Percentiles rank a stretch among this genome's conserved stretches.
phyloP scores from a whole-genome alignment of 129 eudicot genomes.

The Daucus carota region DNA sequence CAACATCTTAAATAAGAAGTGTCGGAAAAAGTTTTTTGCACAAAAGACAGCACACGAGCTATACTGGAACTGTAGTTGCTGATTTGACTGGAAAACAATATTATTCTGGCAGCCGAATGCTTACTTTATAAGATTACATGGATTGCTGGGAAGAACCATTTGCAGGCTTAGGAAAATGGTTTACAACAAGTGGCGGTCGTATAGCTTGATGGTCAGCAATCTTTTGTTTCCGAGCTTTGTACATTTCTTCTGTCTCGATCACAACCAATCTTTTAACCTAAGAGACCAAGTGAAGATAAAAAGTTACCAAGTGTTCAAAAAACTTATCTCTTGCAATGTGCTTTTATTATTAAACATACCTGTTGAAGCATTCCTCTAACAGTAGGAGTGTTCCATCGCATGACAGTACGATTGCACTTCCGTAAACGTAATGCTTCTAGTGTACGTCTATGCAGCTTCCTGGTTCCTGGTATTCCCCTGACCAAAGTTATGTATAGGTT shows the following conservation, averaged over 20 bases:
- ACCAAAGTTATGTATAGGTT: slow-evolving; percentile 73
- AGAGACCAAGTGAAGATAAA: neutral
- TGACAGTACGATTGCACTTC: slow-evolving; percentile 75
- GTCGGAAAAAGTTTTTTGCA: neutral
- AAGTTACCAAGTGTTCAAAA: neutral
- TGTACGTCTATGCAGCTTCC: slow-evolving; percentile 78
- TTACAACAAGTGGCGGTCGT: slow-evolving; percentile 77
- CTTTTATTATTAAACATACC: slow-evolving; percentile 27
- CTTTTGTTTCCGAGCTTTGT: slow-evolving; percentile 73
- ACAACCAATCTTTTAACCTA: slow-evolving; percentile 89
- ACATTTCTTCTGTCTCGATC: slow-evolving; percentile 88
- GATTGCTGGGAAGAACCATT: slow-evolving; percentile 38
- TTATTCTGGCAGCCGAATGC: slow-evolving; percentile 9
- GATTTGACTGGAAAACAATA: neutral
- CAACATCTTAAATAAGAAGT: neutral
- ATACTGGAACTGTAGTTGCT: neutral
- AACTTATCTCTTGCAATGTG: neutral
- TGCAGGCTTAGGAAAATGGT: slow-evolving; percentile 42
- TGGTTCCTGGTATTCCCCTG: slow-evolving; percentile 89
- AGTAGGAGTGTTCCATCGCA: slow-evolving; percentile 89
- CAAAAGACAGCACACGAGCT: slow-evolving; percentile 1
- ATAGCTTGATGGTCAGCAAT: slow-evolving; percentile 52
- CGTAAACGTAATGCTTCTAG: slow-evolving; percentile 72
- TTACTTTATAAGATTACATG: slow-evolving; percentile 18
- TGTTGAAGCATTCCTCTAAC: slow-evolving; percentile 96